Evolutionary conservation across 1,139 yeast species (phyloP).

Genomic region (Zygotorulaspora mrakii): DNA sequence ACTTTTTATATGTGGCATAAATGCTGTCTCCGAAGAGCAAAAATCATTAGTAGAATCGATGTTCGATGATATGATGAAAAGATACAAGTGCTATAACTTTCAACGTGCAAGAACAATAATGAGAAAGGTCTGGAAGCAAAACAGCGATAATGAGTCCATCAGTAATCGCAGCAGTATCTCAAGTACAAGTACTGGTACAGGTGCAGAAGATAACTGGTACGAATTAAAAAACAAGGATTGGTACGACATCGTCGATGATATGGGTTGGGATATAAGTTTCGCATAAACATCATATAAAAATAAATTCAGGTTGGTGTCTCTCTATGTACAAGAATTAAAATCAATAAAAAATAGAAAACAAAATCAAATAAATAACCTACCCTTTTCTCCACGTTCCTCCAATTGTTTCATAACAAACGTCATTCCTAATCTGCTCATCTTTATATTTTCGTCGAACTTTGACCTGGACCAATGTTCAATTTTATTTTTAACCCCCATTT

Average conservation of each 20-base stretch:
- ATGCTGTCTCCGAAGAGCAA: constrained; percentile 49
- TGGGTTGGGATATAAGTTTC: constrained; percentile 79
- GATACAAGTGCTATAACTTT: constrained; percentile 68
- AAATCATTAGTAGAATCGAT: constrained; percentile 50
- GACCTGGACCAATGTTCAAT: constrained; percentile 82
- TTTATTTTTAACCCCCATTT: constrained; percentile 52
- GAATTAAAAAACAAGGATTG: constrained; percentile 47
- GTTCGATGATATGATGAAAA: constrained; percentile 52
- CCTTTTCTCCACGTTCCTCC: constrained; percentile 33
- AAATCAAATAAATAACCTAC: constrained; percentile 5
- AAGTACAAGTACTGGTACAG: constrained; percentile 33
- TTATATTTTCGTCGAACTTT: constrained; percentile 64
- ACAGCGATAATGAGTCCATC: constrained; percentile 22
- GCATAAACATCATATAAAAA: constrained; percentile 39
- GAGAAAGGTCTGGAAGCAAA: constrained; percentile 54
- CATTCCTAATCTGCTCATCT: constrained; percentile 69
- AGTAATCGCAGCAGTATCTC: constrained; percentile 39
- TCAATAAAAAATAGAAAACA: background rate
- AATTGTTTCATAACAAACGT: constrained; percentile 67
- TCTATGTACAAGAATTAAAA: constrained; percentile 6
- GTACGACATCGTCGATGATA: constrained; percentile 59
- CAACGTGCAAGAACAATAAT: constrained; percentile 56
- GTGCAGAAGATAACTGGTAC: constrained; percentile 5
- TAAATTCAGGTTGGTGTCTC: background rate
- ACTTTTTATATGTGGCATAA: constrained; percentile 70